Percentiles rank a stretch among this genome's conserved stretches.
phyloP scores from a whole-genome alignment of 2,329 filamentous ascomycete genomes.

The Epichloe typhina region DNA sequence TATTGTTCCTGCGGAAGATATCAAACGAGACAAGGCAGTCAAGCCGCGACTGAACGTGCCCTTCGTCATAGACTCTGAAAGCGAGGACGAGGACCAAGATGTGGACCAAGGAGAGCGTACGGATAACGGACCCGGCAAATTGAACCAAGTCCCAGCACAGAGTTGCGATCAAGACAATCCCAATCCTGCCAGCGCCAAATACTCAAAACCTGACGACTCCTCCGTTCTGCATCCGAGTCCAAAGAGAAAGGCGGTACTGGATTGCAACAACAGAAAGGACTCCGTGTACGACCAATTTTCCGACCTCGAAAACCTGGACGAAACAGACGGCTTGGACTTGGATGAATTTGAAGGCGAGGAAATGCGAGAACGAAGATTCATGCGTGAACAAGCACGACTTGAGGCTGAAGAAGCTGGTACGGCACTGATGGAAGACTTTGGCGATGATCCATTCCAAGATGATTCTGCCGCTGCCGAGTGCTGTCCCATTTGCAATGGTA shows the following conservation, averaged over 20 bases:
- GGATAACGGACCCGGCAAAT: too few species aligned
- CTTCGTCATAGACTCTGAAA: conserved; percentile 59
- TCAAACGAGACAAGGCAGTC: neutral
- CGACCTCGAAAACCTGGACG: conserved; percentile 21
- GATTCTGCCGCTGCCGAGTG: conserved; percentile 17
- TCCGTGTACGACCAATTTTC: conserved; percentile 21
- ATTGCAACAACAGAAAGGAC: conserved; percentile 12
- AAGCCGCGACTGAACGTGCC: conserved; percentile 27
- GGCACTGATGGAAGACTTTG: conserved; percentile 22
- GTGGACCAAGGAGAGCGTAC: neutral
- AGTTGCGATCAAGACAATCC: neutral
- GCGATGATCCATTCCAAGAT: conserved; percentile 19
- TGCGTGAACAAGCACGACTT: conserved; percentile 60
- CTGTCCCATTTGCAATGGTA: conserved; percentile 69
- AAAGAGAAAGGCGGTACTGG: conserved; percentile 9
- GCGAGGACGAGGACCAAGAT: conserved; percentile 23
- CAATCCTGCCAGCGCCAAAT: neutral
- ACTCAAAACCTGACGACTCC: conserved; percentile 1
- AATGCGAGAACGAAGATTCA: conserved; percentile 52
- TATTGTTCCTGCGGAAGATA: neutral
- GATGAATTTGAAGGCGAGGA: conserved; percentile 48
- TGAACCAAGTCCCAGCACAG: neutral
- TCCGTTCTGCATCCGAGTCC: conserved; percentile 13
- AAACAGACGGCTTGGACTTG: conserved; percentile 44
- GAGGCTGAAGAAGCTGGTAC: conserved; percentile 43